These are phyloP conservation scores for Saksenaea vasiformis DNA, from an alignment of 371 early-diverging fungal species.

Conservation along the genomic window DNA sequence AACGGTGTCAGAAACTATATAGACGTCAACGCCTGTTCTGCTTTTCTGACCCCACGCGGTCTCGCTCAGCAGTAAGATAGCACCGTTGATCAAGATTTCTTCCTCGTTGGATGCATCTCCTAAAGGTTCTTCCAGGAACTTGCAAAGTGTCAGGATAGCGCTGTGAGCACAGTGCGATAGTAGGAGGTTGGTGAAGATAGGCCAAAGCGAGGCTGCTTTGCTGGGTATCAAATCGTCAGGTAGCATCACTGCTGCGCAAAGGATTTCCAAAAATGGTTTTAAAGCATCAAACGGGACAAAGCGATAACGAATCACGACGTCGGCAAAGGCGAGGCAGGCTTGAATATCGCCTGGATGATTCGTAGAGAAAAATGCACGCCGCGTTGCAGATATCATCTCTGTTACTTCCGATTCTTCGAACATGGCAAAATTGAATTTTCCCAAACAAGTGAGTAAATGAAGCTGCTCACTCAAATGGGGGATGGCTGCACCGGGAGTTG, in stretches of 20 bases:
- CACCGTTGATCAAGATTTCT: conserved; percentile 47
- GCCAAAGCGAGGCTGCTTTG: conserved; percentile 51
- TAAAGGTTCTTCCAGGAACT: conserved; percentile 37
- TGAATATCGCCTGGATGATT: conserved; percentile 46
- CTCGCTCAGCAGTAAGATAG: conserved; percentile 54
- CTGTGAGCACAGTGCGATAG: conserved; percentile 70
- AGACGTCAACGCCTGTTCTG: conserved; percentile 24
- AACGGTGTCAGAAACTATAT: conserved; percentile 40
- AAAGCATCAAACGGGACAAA: conserved; percentile 65
- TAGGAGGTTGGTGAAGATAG: conserved; percentile 65
- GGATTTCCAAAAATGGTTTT: conserved; percentile 54
- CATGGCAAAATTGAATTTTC: conserved; percentile 71
- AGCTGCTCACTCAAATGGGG: conserved; percentile 56
- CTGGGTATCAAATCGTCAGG: conserved; percentile 19
- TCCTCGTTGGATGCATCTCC: conserved; percentile 21
- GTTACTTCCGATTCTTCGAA: conserved; percentile 66
- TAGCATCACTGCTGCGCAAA: conserved; percentile 53
- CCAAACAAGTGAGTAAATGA: conserved; percentile 59
- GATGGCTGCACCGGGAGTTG: conserved; percentile 9
- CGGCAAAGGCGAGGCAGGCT: conserved; percentile 64
- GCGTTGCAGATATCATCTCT: conserved; percentile 52
- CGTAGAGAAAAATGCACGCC: conserved; percentile 51
- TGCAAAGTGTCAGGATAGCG: conserved; percentile 61
- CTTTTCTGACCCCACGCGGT: conserved; percentile 54
- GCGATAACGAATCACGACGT: conserved; percentile 72